Conservation (phyloP, 2,329 filamentous ascomycete species). For the Ustilaginoidea virens region DNA sequence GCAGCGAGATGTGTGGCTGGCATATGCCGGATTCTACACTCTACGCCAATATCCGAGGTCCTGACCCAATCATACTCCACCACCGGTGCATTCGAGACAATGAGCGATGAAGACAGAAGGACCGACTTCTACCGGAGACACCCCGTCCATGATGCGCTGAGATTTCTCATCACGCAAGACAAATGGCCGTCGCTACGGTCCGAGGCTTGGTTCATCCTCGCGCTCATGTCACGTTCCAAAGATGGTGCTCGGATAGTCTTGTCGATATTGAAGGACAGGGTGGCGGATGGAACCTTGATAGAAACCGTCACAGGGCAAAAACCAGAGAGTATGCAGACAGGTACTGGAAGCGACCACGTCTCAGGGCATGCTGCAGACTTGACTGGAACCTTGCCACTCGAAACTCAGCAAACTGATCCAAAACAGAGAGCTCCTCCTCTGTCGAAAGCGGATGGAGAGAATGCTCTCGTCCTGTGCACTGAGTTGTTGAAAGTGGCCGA, state of each 20-base stretch:
- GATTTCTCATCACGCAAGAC: conserved; percentile 37
- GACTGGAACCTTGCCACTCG: conserved; percentile 19
- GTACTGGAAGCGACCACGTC: too few relatives aligned
- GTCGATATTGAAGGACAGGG: conserved; percentile 24
- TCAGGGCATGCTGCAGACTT: too few relatives aligned
- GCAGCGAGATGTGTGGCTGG: conserved; percentile 36
- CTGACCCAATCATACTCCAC: conserved; percentile 14
- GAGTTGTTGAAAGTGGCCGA: conserved; percentile 34
- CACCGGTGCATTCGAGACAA: neutral
- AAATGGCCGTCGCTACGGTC: conserved; percentile 45
- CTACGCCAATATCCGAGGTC: conserved; percentile 15
- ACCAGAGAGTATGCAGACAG: conserved; percentile 8
- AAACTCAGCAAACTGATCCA: conserved; percentile 32
- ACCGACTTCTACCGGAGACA: conserved; percentile 31
- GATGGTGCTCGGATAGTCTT: conserved; percentile 32
- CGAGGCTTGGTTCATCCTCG: conserved; percentile 47
- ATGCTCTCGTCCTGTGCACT: conserved; percentile 41
- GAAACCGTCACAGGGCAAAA: conserved; percentile 30
- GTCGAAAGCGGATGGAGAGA: conserved; percentile 41
- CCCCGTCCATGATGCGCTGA: conserved; percentile 25
- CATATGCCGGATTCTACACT: conserved; percentile 40
- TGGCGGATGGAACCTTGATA: conserved; percentile 27
- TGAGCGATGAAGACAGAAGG: conserved; percentile 7
- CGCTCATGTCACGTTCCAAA: conserved; percentile 37
- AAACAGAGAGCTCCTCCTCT: conserved; percentile 27